Percentiles rank a stretch among this genome's conserved stretches.
Evolutionary conservation across 2,329 filamentous ascomycete species (phyloP).

Genomic region (Hymenoscyphus albidus): DNA sequence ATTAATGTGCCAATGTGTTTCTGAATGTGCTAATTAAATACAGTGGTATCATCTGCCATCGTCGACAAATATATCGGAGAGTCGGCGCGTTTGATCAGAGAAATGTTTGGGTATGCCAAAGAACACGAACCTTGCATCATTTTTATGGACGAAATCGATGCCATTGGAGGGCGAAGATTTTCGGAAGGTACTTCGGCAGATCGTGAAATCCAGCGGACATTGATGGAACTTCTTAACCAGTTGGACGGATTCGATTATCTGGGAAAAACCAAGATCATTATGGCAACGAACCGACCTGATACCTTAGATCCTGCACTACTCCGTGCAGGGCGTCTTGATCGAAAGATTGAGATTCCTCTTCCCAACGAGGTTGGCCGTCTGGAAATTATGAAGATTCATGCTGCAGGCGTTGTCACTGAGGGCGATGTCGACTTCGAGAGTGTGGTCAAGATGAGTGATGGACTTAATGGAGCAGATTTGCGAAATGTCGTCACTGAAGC

Average conservation of each 20-base stretch:
- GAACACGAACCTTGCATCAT: slow-evolving; percentile 99
- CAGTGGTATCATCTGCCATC: slow-evolving; percentile 96
- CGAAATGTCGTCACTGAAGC: slow-evolving; percentile 98
- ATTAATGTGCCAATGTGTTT: slow-evolving; percentile 23
- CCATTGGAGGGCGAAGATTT: slow-evolving; percentile 93
- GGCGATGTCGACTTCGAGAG: slow-evolving; percentile 98
- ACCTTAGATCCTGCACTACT: slow-evolving; percentile 91
- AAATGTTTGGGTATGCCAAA: slow-evolving; percentile 99
- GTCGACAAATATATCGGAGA: slow-evolving; percentile 99
- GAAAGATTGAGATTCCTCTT: slow-evolving; percentile 96
- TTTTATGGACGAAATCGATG: slow-evolving; percentile 99
- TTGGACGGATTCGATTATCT: slow-evolving; percentile 98
- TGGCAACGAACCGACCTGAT: slow-evolving; percentile 97
- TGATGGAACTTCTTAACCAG: slow-evolving; percentile 99
- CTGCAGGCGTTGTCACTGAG: slow-evolving; percentile 78
- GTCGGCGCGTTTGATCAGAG: slow-evolving; percentile 91
- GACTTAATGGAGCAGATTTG: slow-evolving; percentile 94
- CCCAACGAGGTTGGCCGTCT: slow-evolving; percentile 95
- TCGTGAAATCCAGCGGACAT: slow-evolving; percentile 93
- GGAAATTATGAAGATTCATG: slow-evolving; percentile 98
- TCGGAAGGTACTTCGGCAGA: slow-evolving; percentile 97
- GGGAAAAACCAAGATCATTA: slow-evolving; percentile 99
- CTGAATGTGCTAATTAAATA: slow-evolving; percentile 18
- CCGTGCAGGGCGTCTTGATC: slow-evolving; percentile 86
- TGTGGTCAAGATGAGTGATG: slow-evolving; percentile 99